Conservation (phyloP, 2,329 filamentous ascomycete genomes). For the Gnomoniopsis sp. region DNA sequence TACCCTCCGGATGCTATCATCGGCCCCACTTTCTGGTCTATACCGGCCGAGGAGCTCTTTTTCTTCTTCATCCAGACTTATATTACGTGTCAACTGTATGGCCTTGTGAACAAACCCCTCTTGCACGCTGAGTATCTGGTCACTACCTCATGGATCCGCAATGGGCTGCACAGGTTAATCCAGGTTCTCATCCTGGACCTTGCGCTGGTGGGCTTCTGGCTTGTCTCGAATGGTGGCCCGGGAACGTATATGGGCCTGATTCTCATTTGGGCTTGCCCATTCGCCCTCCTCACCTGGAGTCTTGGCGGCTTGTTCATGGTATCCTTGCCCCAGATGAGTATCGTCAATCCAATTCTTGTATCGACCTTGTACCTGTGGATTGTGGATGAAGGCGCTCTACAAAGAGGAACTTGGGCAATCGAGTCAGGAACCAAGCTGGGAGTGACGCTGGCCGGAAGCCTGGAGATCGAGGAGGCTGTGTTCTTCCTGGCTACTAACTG, state of each 20-base stretch:
- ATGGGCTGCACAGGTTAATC: conserved; percentile 23
- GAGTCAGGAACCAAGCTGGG: conserved; percentile 64
- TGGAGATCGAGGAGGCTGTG: conserved; percentile 71
- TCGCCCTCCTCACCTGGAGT: conserved; percentile 61
- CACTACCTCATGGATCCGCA: background rate
- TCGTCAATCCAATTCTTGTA: conserved; percentile 55
- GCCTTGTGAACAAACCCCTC: conserved; percentile 63
- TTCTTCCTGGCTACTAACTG: conserved; percentile 71
- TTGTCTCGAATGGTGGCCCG: conserved; percentile 41
- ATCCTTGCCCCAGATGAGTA: conserved; percentile 54
- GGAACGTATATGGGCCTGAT: conserved; percentile 70
- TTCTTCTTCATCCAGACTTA: conserved; percentile 78
- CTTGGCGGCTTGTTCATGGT: conserved; percentile 63
- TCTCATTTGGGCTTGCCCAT: conserved; percentile 64
- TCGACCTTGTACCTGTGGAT: conserved; percentile 70
- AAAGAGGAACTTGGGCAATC: conserved; percentile 70
- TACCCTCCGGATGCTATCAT: conserved; percentile 65
- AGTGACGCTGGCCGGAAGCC: conserved; percentile 56
- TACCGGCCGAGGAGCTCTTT: conserved; percentile 70
- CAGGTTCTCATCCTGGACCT: conserved; percentile 44
- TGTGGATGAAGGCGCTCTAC: conserved; percentile 66
- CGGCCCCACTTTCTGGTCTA: conserved; percentile 59
- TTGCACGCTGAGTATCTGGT: conserved; percentile 43
- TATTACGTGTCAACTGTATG: conserved; percentile 65
- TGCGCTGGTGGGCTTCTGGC: conserved; percentile 41